Percentiles rank a stretch among this genome's conserved stretches.
Evolutionary conservation across 2,329 filamentous ascomycete genomes (phyloP).

Genomic region (Seiridium cupressi): DNA sequence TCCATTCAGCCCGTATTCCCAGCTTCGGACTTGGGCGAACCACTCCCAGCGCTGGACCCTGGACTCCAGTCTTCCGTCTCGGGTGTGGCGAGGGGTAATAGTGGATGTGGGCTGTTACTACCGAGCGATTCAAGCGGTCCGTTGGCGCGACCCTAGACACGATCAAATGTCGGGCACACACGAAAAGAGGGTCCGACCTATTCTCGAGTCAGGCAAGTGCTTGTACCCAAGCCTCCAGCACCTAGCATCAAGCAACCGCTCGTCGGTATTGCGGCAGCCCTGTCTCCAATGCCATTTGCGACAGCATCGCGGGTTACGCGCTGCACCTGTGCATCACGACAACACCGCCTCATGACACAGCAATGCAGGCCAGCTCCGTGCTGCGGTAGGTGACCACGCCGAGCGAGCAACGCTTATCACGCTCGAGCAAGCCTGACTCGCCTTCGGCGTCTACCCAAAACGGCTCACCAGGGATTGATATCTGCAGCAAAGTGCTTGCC

Average conservation of each 20-base stretch:
- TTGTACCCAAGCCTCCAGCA: conserved; percentile 4
- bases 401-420: neutral
- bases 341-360: neutral
- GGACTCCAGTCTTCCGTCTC: conserved; percentile 7
- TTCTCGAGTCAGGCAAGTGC: conserved; percentile 14
- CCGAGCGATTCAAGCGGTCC: conserved; percentile 14
- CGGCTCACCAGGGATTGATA: neutral
- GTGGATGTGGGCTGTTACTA: conserved; percentile 12
- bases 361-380: neutral
- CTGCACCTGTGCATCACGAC: neutral
- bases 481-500: conserved; percentile 4
- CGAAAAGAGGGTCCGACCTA: conserved; percentile 10
- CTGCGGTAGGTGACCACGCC: neutral
- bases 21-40: conserved; percentile 3
- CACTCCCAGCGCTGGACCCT: conserved; percentile 10
- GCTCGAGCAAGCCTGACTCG: conserved; percentile 1
- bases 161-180: conserved; percentile 11
- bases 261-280: neutral
- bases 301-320: neutral
- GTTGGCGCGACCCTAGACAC: conserved; percentile 10
- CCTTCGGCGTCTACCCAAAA: conserved; percentile 3
- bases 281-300: neutral
- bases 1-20: neutral
- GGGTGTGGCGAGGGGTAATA: conserved; percentile 17
- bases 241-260: neutral